Base-by-base conservation (phyloP, 805 yeast genomes). In the Nakazawaea laoshanensis region DNA sequence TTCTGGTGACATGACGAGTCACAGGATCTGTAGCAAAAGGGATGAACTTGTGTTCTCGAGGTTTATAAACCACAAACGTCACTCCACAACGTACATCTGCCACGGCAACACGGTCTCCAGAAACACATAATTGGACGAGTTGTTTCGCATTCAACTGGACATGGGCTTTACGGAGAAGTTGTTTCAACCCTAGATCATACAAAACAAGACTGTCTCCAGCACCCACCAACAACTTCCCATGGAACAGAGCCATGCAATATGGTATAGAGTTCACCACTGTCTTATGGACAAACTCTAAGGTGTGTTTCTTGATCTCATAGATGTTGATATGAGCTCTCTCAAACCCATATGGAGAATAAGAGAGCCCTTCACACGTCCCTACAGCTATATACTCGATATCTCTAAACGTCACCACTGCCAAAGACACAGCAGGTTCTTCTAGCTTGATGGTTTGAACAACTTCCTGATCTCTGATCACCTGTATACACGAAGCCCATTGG, bases 171-270 rank as follows among this genome's bases (percentile, higher is more conserved):
- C 79, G 67, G 36, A 92, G 59, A 24, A 89, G 59, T 48, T 88
- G 96, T 42, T 79, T 82, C 45, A 65, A 64, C 2, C 98, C 98
- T 19, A 86, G 41, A 18, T 77, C 88, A 48, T 69, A 87, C 7
- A 83, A 42, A 22, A 82, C 56, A 30, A 89, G 44, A 30, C 55
- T 52, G 27, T 66, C 61, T 1, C 65, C 67, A 30, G 72, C 43
- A 0, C 84, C 88, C 2, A 70, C 78, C 2, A 87, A 51, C 2
- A 87, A 49, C 39, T 63, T 65, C 0, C 77, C 83, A 30, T 69
- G 67, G 50, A 84, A 85, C 8, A 60, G 55, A 1, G 52, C 42
- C 50, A 88, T 43, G 0, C 81, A 61, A 19, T 62, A 41, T 0
- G 74, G 71, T 2, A 61, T 55, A 5, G 47, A 57, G 4, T 70